These are phyloP conservation scores for Penicillium janthinellum DNA, from an alignment of 2,329 filamentous ascomycete genomes.

Conservation along the genomic window DNA sequence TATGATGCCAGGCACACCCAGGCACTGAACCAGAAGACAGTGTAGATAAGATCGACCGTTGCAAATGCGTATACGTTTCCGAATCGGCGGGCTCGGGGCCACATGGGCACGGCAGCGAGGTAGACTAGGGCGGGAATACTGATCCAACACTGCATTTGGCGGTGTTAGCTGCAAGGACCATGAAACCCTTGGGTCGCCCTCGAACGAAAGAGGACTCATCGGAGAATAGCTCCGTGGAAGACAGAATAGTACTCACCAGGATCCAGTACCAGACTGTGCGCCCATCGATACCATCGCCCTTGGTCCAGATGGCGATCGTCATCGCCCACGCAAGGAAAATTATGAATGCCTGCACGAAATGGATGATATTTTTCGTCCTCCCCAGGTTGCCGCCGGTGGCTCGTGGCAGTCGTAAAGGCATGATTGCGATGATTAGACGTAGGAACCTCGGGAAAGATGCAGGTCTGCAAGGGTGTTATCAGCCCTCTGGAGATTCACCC, in stretches of 20 bases:
- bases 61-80: conserved; percentile 64
- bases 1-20: conserved; percentile 60
- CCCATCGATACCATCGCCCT: conserved; percentile 56
- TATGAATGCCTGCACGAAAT: conserved; percentile 56
- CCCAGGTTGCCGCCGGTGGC: conserved; percentile 49
- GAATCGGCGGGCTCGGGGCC: conserved; percentile 59
- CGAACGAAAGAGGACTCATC: neutral
- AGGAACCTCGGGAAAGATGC: neutral
- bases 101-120: conserved; percentile 62
- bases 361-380: conserved; percentile 58
- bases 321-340: conserved; percentile 62
- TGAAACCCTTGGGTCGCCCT: neutral
- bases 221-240: neutral
- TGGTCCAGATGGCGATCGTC: conserved; percentile 61
- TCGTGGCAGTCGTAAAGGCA: conserved; percentile 32
- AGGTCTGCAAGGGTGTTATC: conserved; percentile 26
- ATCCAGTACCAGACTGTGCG: conserved; percentile 60
- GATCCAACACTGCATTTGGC: conserved; percentile 56
- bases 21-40: conserved; percentile 61
- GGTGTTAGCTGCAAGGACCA: conserved; percentile 11
- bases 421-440: conserved; percentile 17
- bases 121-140: conserved; percentile 61
- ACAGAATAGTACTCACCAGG: conserved; percentile 49
- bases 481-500: conserved; percentile 12
- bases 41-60: conserved; percentile 56